Conservation (phyloP, 441 rosid genomes). For the Adansonia madagascariensis region DNA sequence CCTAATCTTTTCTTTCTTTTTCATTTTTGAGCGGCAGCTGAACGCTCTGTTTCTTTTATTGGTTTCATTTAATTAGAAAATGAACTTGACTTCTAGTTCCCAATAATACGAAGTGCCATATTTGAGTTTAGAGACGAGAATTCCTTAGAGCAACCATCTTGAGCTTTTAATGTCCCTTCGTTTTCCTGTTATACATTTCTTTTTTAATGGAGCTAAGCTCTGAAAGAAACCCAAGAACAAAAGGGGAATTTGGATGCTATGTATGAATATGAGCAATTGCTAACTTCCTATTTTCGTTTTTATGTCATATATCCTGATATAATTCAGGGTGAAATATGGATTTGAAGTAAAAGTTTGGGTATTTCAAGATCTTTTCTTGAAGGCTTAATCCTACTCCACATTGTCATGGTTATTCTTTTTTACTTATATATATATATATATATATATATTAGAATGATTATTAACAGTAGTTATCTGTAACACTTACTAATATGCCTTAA, state of each 20-base stretch:
- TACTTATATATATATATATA: background rate
- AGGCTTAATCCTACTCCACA: background rate
- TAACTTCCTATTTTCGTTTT: background rate
- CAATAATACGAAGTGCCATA: constrained; percentile 46
- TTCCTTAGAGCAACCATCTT: constrained; percentile 78
- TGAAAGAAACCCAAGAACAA: background rate
- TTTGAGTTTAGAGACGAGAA: constrained; percentile 77
- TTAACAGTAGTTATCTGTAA: too few relatives aligned
- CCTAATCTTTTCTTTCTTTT: background rate
- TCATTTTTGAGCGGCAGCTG: background rate
- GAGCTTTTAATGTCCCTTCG: constrained; percentile 33
- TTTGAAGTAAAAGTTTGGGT: background rate
- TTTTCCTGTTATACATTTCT: background rate
- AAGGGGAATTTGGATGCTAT: background rate
- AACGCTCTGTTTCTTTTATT: background rate
- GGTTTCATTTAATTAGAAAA: background rate
- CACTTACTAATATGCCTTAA: too few relatives aligned
- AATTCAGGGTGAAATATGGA: background rate
- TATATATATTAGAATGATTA: too few relatives aligned
- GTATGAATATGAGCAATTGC: background rate
- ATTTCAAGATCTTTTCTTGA: background rate
- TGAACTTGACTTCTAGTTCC: background rate
- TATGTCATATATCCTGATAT: background rate
- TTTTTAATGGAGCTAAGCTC: background rate
- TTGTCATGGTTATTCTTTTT: background rate